Evolutionary conservation across 1,284 basidiomycete species (phyloP).

Genomic region (Microbotryum scabiosae): DNA sequence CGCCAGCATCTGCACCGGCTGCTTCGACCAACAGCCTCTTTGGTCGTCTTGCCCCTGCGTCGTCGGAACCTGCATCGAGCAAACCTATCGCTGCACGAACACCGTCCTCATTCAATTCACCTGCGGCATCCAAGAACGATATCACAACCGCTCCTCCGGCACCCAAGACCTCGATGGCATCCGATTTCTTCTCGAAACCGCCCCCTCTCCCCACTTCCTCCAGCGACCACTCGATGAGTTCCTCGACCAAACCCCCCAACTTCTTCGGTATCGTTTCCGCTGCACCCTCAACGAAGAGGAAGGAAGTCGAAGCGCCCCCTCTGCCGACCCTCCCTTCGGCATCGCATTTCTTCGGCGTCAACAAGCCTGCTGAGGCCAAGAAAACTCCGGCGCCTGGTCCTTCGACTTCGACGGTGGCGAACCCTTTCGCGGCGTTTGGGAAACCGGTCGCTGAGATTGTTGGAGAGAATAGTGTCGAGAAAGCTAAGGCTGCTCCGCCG

Average conservation of each 20-base stretch:
- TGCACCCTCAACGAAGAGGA: background rate
- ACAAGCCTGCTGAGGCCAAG: slow-evolving; percentile 9
- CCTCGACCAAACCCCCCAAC: slow-evolving; percentile 14
- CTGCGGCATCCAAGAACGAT: background rate
- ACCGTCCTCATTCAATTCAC: slow-evolving; percentile 11
- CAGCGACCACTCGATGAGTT: background rate
- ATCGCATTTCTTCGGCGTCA: slow-evolving; percentile 15
- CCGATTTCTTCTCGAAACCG: slow-evolving; percentile 20
- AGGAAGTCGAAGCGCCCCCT: background rate
- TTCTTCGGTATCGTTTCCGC: slow-evolving; percentile 23
- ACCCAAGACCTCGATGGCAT: background rate
- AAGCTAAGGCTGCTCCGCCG: slow-evolving; percentile 1
- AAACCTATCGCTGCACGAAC: background rate
- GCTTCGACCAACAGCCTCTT: background rate
- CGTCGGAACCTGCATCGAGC: background rate
- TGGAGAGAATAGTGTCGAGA: slow-evolving; percentile 2
- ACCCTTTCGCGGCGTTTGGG: slow-evolving; percentile 28
- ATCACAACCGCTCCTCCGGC: background rate
- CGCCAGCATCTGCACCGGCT: background rate
- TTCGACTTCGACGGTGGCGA: slow-evolving; percentile 2
- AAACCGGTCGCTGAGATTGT: slow-evolving; percentile 23
- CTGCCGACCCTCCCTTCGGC: background rate
- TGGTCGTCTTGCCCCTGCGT: background rate
- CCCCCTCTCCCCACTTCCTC: background rate
- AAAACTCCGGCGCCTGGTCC: background rate